Conservation (phyloP, 148 eudicot genomes). For the Cornus florida region DNA sequence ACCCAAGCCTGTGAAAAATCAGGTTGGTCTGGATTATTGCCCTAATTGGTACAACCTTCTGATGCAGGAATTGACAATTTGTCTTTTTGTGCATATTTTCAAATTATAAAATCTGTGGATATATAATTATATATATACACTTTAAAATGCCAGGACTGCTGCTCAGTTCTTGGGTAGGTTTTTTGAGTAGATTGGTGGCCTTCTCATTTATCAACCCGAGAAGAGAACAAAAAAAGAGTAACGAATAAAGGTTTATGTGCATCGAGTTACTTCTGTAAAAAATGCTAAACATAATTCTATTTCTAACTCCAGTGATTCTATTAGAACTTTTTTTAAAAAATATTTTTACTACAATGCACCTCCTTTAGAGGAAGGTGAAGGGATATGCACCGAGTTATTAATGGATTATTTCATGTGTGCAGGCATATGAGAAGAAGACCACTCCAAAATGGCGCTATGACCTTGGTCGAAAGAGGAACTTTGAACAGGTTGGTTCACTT, state of each 20-base stretch:
- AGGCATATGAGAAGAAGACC: conserved; percentile 97
- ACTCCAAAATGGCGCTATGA: conserved; percentile 89
- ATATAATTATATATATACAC: too few relatives aligned
- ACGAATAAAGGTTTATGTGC: background rate
- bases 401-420: conserved; percentile 15
- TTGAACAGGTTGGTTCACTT: conserved; percentile 73
- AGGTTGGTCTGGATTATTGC: too few relatives aligned
- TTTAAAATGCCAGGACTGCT: background rate
- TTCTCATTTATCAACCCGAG: background rate
- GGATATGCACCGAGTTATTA: background rate
- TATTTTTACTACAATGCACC: background rate
- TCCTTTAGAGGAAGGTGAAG: background rate
- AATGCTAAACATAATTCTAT: background rate
- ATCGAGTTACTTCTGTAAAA: background rate
- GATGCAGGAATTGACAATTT: too few relatives aligned
- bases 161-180: background rate
- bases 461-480: conserved; percentile 91
- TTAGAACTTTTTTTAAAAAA: background rate
- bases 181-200: background rate
- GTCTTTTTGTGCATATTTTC: too few relatives aligned
- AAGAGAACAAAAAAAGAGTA: background rate
- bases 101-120: too few relatives aligned
- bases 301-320: background rate
- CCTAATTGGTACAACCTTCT: too few relatives aligned
- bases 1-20: too few relatives aligned